Evolutionary conservation across 495 filamentous ascomycete species (phyloP), one percentile per base, ranked within the genome.

Genomic region (Gamarada debralockiae): DNA sequence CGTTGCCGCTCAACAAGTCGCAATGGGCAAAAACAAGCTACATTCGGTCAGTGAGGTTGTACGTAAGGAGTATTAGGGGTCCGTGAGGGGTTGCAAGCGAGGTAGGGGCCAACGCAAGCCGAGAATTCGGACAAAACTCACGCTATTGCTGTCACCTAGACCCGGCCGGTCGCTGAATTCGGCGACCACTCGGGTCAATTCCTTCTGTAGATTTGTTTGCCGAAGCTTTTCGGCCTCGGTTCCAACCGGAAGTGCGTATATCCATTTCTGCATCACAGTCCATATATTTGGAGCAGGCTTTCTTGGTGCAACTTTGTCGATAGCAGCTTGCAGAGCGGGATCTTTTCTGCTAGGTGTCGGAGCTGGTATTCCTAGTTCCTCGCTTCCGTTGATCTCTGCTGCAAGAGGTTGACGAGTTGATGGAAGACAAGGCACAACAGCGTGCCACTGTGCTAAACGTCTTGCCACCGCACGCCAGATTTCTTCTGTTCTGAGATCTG

Each of bases 181-280:
- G 20, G 72, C 68, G 24, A 89, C 74, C 0, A 90, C 73, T 59
- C 73, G 77, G 47, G 80, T 76, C 20, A 97, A 75, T 71, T 97
- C 95, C 22, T 67, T 70, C 60, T 92, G 87, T 22, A 99, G 74
- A 51, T 63, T 65, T 6, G 81, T 71, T 52, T 87, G 84, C 40
- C 89, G 81, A 45, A 67, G 55, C 29, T 73, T 75, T 67, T 96
- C 84, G 20, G 76, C 71, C 21, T 84, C 79, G 0, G 83, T 90
- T 8, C 76, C 71, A 12, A 72, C 79, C 3, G 93, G 92, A 34
- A 99, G 74, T 13, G 91, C 93, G 58, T 81, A 73, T 39, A 97
- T 87, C 93, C 93, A 99, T 71, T 90, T 93, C 69, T 95, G 90
- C 74, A 95, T 84, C 25, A 95, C 87, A 8, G 86, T 88, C 95